These are phyloP conservation scores for Nidularia pulvinata DNA, from an alignment of 768 basidiomycete species.

Conservation along the genomic window DNA sequence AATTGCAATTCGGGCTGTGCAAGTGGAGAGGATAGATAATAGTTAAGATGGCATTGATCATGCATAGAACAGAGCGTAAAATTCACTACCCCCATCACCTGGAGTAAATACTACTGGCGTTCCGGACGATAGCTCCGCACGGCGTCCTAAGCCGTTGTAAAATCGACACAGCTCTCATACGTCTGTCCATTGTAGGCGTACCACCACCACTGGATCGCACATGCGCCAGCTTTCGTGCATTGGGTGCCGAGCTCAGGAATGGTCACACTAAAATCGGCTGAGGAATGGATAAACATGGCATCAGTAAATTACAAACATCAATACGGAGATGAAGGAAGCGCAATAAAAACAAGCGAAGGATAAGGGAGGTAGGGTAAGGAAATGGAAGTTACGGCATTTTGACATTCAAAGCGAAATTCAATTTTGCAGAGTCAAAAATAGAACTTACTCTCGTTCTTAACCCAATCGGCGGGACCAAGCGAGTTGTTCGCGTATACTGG, in stretches of 20 bases:
- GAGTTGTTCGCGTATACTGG: constrained; percentile 27
- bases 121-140: too few relatives aligned
- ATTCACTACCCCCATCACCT: too few relatives aligned
- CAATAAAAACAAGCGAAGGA: too few relatives aligned
- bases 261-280: constrained; percentile 26
- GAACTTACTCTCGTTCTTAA: constrained; percentile 29
- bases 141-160: constrained; percentile 2
- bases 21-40: too few relatives aligned
- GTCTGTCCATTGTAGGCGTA: constrained; percentile 24
- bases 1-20: too few relatives aligned
- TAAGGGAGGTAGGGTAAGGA: not conserved
- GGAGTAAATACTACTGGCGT: too few relatives aligned
- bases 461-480: constrained; percentile 25
- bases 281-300: not conserved
- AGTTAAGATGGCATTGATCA: too few relatives aligned
- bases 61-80: too few relatives aligned
- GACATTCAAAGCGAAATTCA: not conserved
- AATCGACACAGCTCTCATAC: constrained; percentile 33
- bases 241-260: constrained; percentile 24
- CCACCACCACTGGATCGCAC: constrained; percentile 39
- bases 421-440: not conserved
- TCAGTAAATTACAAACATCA: too few relatives aligned
- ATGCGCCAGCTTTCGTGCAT: constrained; percentile 23
- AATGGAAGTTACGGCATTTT: too few relatives aligned
- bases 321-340: too few relatives aligned